Percentiles rank a stretch among this genome's conserved stretches.
Evolutionary conservation across 179 eudicot species (phyloP).

Genomic region (Drosera spatulata): DNA sequence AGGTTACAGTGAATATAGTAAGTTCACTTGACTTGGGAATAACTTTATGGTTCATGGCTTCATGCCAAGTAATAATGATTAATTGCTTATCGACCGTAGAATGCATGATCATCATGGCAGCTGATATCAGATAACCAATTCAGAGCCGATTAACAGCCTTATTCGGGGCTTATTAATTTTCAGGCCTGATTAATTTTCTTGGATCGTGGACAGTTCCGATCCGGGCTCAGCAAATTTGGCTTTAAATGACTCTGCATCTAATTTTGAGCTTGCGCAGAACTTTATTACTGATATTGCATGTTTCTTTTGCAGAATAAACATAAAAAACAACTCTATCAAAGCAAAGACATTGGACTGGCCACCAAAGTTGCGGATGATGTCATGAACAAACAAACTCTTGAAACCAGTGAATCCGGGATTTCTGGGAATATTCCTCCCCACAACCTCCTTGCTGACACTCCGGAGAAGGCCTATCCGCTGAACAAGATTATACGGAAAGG

Average conservation of each 20-base stretch:
- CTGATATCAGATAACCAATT: too few relatives aligned
- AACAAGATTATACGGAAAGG: slow-evolving; percentile 64
- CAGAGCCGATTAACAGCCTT: too few relatives aligned
- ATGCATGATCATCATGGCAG: too few relatives aligned
- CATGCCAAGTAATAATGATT: background rate
- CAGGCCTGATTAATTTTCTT: too few relatives aligned
- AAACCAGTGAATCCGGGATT: slow-evolving; percentile 17
- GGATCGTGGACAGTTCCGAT: too few relatives aligned
- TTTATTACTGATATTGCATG: too few relatives aligned
- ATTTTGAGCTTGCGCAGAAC: too few relatives aligned
- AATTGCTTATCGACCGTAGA: background rate
- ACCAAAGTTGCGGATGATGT: slow-evolving; percentile 26
- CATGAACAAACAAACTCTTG: slow-evolving; percentile 52
- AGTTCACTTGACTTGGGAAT: background rate
- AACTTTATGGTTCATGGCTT: background rate
- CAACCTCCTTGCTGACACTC: slow-evolving; percentile 58
- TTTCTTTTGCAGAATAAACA: slow-evolving; percentile 43
- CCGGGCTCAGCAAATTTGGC: too few relatives aligned
- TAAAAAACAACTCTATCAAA: slow-evolving; percentile 14
- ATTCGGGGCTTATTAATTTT: too few relatives aligned
- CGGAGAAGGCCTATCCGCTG: slow-evolving; percentile 74
- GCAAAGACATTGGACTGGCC: slow-evolving; percentile 28
- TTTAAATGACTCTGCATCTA: too few relatives aligned
- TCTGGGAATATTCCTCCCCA: slow-evolving; percentile 61
- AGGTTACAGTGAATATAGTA: slow-evolving; percentile 33